Evolutionary conservation across 2,329 filamentous ascomycete species (phyloP), one percentile per base, ranked within the genome.

Genomic region (Simplicillium aogashimaense): DNA sequence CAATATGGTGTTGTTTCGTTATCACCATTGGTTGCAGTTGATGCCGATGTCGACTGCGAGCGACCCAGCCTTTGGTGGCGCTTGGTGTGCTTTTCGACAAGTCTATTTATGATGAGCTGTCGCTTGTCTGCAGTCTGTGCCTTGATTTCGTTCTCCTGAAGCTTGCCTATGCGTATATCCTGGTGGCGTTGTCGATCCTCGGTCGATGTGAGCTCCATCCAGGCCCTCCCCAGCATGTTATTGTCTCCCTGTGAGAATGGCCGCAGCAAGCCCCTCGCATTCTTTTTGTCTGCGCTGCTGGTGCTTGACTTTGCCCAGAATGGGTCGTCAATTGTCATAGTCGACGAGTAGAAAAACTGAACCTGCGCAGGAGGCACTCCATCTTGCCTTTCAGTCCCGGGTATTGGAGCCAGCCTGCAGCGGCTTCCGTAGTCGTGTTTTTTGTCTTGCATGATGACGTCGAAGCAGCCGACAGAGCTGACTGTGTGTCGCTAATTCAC

Each of bases 341-440:
- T 68, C 10, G 87, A 92, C 12, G 79, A 75, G 60, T 94, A 95
- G 62, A 95, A 95, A 65, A 87, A 95, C 47, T 87, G 85, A 16
- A 82, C 72, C 28, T 72, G 69, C 40, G 83, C 59, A 0, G 76
- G 70, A 13, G 83, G 82, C 17, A 74, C 68, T 39, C 64, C 67
- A 40, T 70, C 62, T 35, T 63, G 57, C 41, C 60, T 59, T 17
- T 56, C 44, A 18, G 59, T 50, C 20, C 60, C 59, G 52, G 62
- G 50, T 42, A 66, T 51, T 53, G 72, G 69, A 11, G 70, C 66
- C 31, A 77, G 61, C 30, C 71, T 72, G 54, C 81, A 86, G 41
- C 68, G 71, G 18, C 71, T 57, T 44, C 75, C 75, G 48, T 75
- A 76, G 11, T 74, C 81, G 56, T 85, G 81, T 36, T 63, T 38